Base-by-base conservation (phyloP, 148 eudicot genomes). In the Heliosperma pusillum region DNA sequence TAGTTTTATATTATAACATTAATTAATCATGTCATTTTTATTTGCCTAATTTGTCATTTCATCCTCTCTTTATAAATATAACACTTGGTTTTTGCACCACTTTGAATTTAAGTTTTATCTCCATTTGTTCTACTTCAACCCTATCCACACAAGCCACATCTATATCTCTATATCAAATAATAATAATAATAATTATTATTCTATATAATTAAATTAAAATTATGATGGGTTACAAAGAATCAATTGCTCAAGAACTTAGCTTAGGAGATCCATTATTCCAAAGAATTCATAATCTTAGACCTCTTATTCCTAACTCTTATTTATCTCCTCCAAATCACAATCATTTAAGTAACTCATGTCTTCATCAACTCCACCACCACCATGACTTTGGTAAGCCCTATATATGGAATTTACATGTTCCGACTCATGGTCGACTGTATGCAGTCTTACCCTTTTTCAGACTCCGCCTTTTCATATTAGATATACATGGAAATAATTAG, bases 201-300 rank as follows among this genome's bases (percentile, higher is more conserved):
- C 4, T 59, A 22, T 25, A 85, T 85, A 86, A 50, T 50, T 47
- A 47, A 2, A 50, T 12, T 50, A 10, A 12, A 12, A 22, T 22
- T 36, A 84, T 84, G 89, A 84, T 85, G 87, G 83, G 83, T 53
- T 89, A 78, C 74, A 86, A 80, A 62, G 91, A 84, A 26, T 74
- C 77, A 0, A 25, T 66, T 70, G 81, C 65, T 8, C 72, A 66
- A 74, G 86, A 87, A 12, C 76, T 83, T 56, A 85, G 56, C 71
- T 69, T 85, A 47, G 57, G 68, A 10, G 85, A 87, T 73, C 66
- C 92, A 16, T 80, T 85, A 10, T 81, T 85, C 33, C 82, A 77
- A 76, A 81, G 88, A 21, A 82, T 84, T 27, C 75, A 82, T 42
- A 84, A 84, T 40, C 79, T 84, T 72, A 78, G 86, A 10, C 90